phyloP scores from a whole-genome alignment of 768 basidiomycete genomes.

The Crassisporium funariophilum region DNA sequence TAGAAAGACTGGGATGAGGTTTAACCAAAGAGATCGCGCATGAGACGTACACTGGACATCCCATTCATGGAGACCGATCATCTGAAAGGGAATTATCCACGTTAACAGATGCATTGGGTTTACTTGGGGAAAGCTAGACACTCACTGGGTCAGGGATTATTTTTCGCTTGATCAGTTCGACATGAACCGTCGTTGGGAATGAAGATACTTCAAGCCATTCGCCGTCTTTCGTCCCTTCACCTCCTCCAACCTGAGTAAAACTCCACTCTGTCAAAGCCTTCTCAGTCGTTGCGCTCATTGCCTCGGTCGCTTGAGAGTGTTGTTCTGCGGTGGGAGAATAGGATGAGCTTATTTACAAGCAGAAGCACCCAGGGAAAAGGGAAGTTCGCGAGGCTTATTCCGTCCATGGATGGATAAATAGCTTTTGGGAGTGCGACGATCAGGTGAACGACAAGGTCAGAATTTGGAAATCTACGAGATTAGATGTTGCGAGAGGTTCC shows the following conservation, averaged over 20 bases:
- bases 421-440: too few relatives aligned
- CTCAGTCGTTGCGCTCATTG: slow-evolving; percentile 12
- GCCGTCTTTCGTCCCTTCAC: slow-evolving; percentile 54
- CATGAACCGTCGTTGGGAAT: slow-evolving; percentile 87
- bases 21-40: not conserved
- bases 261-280: slow-evolving; percentile 50
- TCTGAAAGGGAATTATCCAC: slow-evolving; percentile 41
- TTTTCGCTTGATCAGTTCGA: slow-evolving; percentile 72
- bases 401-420: too few relatives aligned
- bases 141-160: slow-evolving; percentile 84
- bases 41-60: slow-evolving; percentile 81
- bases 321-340: not conserved
- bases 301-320: not conserved
- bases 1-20: slow-evolving; percentile 27
- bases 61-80: slow-evolving; percentile 81
- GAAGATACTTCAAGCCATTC: slow-evolving; percentile 68
- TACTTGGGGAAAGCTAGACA: slow-evolving; percentile 13
- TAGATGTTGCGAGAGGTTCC: slow-evolving; percentile 15
- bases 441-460: slow-evolving; percentile 6
- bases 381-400: too few relatives aligned
- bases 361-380: slow-evolving; percentile 7
- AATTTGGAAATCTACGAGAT: too few relatives aligned
- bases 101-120: not conserved
- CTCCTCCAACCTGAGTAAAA: slow-evolving; percentile 69
- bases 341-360: not conserved